Evolutionary conservation across 306 rosid species (phyloP).

Genomic region (Hippophae gyantsensis): DNA sequence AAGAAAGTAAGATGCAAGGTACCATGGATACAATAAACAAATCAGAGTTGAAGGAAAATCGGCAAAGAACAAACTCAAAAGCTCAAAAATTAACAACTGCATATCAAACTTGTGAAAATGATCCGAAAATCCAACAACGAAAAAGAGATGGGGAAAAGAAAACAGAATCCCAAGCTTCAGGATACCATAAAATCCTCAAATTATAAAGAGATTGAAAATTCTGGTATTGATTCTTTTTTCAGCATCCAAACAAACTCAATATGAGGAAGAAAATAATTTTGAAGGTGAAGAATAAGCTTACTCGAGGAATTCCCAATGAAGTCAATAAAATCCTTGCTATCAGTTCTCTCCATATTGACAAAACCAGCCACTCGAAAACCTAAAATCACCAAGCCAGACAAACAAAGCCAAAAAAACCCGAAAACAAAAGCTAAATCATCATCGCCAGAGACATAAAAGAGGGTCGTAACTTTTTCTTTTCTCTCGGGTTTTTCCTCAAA

Average conservation of each 20-base stretch:
- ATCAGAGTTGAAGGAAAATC: too few species aligned
- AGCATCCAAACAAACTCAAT: too few species aligned
- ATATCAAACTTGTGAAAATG: too few species aligned
- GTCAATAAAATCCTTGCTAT: conserved; percentile 17
- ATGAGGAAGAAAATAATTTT: background rate
- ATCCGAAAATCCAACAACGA: too few species aligned
- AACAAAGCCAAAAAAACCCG: background rate
- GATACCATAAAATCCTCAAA: conserved; percentile 2
- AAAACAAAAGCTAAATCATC: background rate
- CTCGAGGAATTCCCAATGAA: conserved; percentile 19
- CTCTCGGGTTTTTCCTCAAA: too few species aligned
- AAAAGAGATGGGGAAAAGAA: background rate
- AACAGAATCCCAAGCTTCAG: conserved; percentile 4
- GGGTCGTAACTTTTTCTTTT: too few species aligned
- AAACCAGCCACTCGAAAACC: conserved; percentile 5
- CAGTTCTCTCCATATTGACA: conserved; percentile 27
- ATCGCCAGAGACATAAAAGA: background rate
- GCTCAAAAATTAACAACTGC: too few species aligned
- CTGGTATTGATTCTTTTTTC: background rate
- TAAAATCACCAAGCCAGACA: conserved; percentile 9
- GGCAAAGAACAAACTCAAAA: too few species aligned
- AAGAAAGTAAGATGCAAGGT: too few species aligned
- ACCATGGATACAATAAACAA: too few species aligned
- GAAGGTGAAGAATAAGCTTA: conserved; percentile 4
- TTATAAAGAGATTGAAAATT: background rate